Percentiles rank a stretch among this genome's conserved stretches.
phyloP scores from a whole-genome alignment of 78 protist species.

The Dictyostelium firmibasis region DNA sequence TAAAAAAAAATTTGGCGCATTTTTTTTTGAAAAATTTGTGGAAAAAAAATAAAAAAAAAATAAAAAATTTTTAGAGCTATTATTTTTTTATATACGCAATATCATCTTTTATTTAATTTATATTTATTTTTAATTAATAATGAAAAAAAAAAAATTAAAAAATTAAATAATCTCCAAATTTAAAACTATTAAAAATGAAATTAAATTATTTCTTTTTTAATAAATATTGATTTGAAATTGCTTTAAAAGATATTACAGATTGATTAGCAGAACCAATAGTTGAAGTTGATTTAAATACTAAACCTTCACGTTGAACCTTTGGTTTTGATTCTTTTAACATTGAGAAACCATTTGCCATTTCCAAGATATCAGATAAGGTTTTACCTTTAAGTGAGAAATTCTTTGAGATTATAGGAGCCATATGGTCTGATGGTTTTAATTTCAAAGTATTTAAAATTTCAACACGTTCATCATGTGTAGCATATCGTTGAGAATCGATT shows the following conservation, averaged over 20 bases:
- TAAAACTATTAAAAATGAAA: too few relatives aligned
- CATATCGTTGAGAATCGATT: slow-evolving; percentile 47
- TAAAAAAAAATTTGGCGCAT: too few relatives aligned
- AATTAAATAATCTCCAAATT: too few relatives aligned
- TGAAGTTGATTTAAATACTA: slow-evolving; percentile 79
- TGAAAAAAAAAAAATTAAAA: too few relatives aligned
- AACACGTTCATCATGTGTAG: slow-evolving; percentile 52
- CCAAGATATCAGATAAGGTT: slow-evolving; percentile 15
- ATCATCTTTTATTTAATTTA: too few relatives aligned
- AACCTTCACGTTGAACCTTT: slow-evolving; percentile 78
- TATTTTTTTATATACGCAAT: too few relatives aligned
- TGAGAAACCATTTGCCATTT: slow-evolving; percentile 78
- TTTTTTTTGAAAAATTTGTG: too few relatives aligned
- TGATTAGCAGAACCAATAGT: background rate
- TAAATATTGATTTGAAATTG: slow-evolving; percentile 80
- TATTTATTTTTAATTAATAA: too few relatives aligned
- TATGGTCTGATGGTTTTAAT: slow-evolving; percentile 20
- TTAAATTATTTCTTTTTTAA: slow-evolving; percentile 36
- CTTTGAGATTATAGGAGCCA: slow-evolving; percentile 18
- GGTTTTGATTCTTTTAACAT: slow-evolving; percentile 54
- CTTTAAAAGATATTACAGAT: slow-evolving; percentile 36
- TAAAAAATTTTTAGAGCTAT: too few relatives aligned
- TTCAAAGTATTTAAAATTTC: slow-evolving; percentile 3
- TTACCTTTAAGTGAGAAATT: background rate
- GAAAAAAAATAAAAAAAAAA: too few relatives aligned